Evolutionary conservation across 1,139 yeast species (phyloP), one percentile per base, ranked within the genome.

Genomic region (Candida anutae): DNA sequence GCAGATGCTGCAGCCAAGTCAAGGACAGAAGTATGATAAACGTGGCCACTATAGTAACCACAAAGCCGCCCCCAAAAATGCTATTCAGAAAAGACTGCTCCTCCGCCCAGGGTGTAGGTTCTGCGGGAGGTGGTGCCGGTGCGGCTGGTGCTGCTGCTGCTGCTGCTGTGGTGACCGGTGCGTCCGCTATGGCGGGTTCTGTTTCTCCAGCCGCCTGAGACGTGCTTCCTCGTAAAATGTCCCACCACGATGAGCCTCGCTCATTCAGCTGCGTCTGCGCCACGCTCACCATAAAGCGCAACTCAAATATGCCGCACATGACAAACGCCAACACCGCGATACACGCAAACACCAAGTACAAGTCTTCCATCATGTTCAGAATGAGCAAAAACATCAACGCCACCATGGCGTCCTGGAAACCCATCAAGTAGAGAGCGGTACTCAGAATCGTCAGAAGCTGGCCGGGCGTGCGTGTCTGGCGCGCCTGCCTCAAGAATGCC

Each of bases 261-360:
- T 88, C 96, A 42, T 81, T 80, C 9, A 73, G 59, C 49, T 88
- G 97, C 0, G 85, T 72, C 11, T 77, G 66, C 40, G 74, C 72
- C 2, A 87, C 79, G 30, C 74, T 63, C 19, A 78, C 72, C 63
- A 83, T 64, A 50, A 80, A 84, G 33, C 90, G 68, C 58, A 81
- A 67, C 43, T 84, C 95, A 58, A 85, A 83, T 13, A 83, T 64
- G 10, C 81, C 74, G 21, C 88, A 77, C 41, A 83, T 59, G 4
- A 81, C 71, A 40, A 82, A 77, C 2, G 83, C 68, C 8, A 81
- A 50, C 32, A 85, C 77, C 2, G 93, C 77, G 34, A 82, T 69
- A 16, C 85, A 74, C 15, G 81, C 74, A 29, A 80, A 61, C 3
- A 87, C 74, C 28, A 84, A 55, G 39, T 77, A 83, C 16, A 82